Conservation (phyloP, 257 asterid genomes). For the Salvia splendens region DNA sequence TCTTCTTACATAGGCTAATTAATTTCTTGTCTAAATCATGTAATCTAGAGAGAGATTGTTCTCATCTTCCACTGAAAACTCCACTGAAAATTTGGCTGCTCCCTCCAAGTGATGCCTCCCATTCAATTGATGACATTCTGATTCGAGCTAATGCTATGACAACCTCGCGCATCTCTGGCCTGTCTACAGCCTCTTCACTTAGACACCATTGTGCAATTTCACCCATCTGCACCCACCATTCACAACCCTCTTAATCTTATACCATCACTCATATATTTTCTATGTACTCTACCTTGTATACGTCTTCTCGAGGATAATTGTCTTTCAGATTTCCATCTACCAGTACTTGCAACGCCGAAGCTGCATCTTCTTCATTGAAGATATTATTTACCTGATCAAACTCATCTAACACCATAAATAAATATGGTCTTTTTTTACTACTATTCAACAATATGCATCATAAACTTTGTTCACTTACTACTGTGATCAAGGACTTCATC, state of each 20-base stretch:
- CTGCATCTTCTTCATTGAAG: slow-evolving; percentile 60
- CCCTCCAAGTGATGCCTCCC: slow-evolving; percentile 94
- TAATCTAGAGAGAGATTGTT: background rate
- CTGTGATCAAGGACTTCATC: slow-evolving; percentile 78
- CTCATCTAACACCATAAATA: background rate
- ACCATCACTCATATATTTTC: no score
- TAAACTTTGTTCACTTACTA: slow-evolving; percentile 51
- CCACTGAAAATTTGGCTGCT: slow-evolving; percentile 80
- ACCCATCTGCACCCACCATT: slow-evolving; percentile 54
- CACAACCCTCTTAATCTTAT: background rate
- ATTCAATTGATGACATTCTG: slow-evolving; percentile 65
- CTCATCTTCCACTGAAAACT: slow-evolving; percentile 62
- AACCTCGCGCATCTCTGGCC: slow-evolving; percentile 82
- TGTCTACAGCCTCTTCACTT: slow-evolving; percentile 66
- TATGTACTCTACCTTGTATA: slow-evolving; percentile 48
- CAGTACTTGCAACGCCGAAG: slow-evolving; percentile 47
- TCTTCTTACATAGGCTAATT: no score
- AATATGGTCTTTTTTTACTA: no score
- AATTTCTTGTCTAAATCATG: background rate
- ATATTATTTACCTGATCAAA: slow-evolving; percentile 50
- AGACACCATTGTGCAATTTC: slow-evolving; percentile 79
- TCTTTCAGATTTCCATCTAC: slow-evolving; percentile 61
- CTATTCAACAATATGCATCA: background rate
- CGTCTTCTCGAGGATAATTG: slow-evolving; percentile 65
- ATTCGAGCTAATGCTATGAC: slow-evolving; percentile 62